Base-by-base conservation (phyloP, 2,329 filamentous ascomycete genomes). In the Paecilomyces fulvus region DNA sequence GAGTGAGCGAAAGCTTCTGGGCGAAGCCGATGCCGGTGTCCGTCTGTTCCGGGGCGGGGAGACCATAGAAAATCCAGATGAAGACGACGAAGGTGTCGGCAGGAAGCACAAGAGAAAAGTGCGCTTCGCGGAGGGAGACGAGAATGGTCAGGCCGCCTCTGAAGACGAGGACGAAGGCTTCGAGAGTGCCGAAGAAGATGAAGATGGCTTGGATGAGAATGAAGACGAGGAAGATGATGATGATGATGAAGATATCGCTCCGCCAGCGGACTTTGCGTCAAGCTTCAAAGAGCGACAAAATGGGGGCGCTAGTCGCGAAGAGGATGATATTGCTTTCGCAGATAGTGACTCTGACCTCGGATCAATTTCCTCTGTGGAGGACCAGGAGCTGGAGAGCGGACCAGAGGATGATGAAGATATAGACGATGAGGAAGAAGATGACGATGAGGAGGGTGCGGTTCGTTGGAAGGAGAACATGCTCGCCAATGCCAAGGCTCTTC, bases 301-400 rank as follows among this genome's bases (percentile, higher is more conserved):
- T 55, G 81, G 79, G n/a, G 80, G 80, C 17, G 76, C 78, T 3
- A 77, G 81, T 37, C 79, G 69, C 21, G 78, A 77, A 10, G 83
- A 84, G 23, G 89, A 85, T 30, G 90, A 96, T 55, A 66, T 97
- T 56, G 90, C 86, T 1, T 99, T 96, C 76, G 94, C 94, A 12
- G 94, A 99, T 67, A 96, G 90, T 67, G 95, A 99, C 71, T 99
- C 94, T 0, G 95, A 99, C 69, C 80, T 99, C 3, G 94, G 94
- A 6, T 96, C 92, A 3, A 74, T 96, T 60, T 95, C 90, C 8
- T 80, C 79, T 0, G 80, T 76, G 8, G 81, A 83, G 7, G 81
- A 83, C 20, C 79, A 80, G 57, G 78, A 81, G 30, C 61, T 80
- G 2, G 80, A 81, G 51, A 79, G 78, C 55, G 77, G 64, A 10